These are phyloP conservation scores for Setomelanomma holmii DNA, from an alignment of 2,329 filamentous ascomycete genomes.

Conservation along the genomic window DNA sequence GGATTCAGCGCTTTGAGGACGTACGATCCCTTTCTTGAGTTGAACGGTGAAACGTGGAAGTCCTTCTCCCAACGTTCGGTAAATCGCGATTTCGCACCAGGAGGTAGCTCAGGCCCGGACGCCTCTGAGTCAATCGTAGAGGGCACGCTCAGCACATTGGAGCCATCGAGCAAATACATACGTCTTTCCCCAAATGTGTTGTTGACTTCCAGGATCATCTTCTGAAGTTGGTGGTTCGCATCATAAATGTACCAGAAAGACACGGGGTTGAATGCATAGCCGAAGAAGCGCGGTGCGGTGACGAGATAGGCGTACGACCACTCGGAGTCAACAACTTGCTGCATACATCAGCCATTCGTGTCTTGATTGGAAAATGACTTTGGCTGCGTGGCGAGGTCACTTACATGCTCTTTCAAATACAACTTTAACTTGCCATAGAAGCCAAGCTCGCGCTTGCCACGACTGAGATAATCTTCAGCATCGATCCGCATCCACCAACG, in stretches of 20 bases:
- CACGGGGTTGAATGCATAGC: slow-evolving; percentile 76
- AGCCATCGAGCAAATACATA: slow-evolving; percentile 65
- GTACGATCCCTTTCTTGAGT: slow-evolving; percentile 60
- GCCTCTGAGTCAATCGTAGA: slow-evolving; percentile 18
- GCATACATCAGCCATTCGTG: slow-evolving; percentile 7
- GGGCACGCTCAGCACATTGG: slow-evolving; percentile 37
- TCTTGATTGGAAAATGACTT: neutral
- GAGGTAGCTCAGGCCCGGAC: slow-evolving; percentile 1
- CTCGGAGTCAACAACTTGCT: slow-evolving; percentile 65
- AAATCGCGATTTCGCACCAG: slow-evolving; percentile 46
- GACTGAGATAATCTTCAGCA: slow-evolving; percentile 66
- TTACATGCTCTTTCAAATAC: slow-evolving; percentile 65
- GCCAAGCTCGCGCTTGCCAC: slow-evolving; percentile 60
- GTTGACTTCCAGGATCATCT: slow-evolving; percentile 76
- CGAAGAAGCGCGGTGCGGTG: slow-evolving; percentile 72
- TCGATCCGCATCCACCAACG: slow-evolving; percentile 66
- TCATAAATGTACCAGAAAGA: slow-evolving; percentile 83
- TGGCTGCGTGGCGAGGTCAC: slow-evolving; percentile 1
- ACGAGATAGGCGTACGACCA: slow-evolving; percentile 75
- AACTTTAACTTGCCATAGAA: slow-evolving; percentile 68
- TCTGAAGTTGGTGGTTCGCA: slow-evolving; percentile 61
- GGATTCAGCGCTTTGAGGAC: slow-evolving; percentile 56
- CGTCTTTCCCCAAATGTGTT: slow-evolving; percentile 78
- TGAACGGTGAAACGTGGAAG: slow-evolving; percentile 81
- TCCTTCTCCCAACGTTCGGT: slow-evolving; percentile 69